A percentile compares a stretch with the other conserved stretches of the same genome.
phyloP scores from a whole-genome alignment of 1,139 yeast genomes.

The Sugiyamaella castrensis region DNA sequence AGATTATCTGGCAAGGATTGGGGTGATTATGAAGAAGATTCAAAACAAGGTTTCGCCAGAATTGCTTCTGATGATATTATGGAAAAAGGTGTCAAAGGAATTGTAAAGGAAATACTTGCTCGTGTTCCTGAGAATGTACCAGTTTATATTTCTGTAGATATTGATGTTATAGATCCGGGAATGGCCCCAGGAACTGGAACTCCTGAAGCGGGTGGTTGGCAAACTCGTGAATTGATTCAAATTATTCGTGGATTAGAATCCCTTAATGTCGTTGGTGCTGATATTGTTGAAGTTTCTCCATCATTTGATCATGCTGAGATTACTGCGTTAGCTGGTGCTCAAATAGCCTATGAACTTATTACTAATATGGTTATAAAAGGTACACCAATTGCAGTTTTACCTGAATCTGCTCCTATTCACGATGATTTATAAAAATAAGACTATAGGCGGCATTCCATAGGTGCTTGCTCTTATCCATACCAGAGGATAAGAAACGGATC shows the following conservation, averaged over 20 bases:
- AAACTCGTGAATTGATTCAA: slow-evolving; percentile 67
- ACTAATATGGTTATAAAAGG: slow-evolving; percentile 30
- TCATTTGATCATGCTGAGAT: slow-evolving; percentile 70
- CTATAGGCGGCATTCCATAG: no score
- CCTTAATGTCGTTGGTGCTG: slow-evolving; percentile 70
- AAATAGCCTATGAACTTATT: slow-evolving; percentile 47
- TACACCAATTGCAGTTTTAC: slow-evolving; percentile 13
- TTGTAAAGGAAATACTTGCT: slow-evolving; percentile 53
- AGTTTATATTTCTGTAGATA: slow-evolving; percentile 70
- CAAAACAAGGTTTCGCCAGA: slow-evolving; percentile 58
- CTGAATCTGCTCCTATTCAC: slow-evolving; percentile 10
- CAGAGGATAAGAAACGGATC: no score
- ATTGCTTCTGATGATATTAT: slow-evolving; percentile 71
- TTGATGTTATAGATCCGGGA: slow-evolving; percentile 77
- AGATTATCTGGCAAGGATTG: slow-evolving; percentile 27
- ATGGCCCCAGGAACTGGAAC: slow-evolving; percentile 84
- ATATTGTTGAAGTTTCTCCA: slow-evolving; percentile 77
- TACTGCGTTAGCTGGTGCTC: slow-evolving; percentile 76
- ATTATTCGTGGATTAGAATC: slow-evolving; percentile 57
- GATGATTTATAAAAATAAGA: slow-evolving; percentile 17
- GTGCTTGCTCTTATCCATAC: no score
- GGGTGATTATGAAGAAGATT: slow-evolving; percentile 61
- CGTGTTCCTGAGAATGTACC: slow-evolving; percentile 55
- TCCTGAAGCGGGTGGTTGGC: slow-evolving; percentile 78
- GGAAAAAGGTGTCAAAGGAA: slow-evolving; percentile 44